These are phyloP conservation scores for Chlorencoelia australis DNA, from an alignment of 2,329 filamentous ascomycete species.

Conservation along the genomic window DNA sequence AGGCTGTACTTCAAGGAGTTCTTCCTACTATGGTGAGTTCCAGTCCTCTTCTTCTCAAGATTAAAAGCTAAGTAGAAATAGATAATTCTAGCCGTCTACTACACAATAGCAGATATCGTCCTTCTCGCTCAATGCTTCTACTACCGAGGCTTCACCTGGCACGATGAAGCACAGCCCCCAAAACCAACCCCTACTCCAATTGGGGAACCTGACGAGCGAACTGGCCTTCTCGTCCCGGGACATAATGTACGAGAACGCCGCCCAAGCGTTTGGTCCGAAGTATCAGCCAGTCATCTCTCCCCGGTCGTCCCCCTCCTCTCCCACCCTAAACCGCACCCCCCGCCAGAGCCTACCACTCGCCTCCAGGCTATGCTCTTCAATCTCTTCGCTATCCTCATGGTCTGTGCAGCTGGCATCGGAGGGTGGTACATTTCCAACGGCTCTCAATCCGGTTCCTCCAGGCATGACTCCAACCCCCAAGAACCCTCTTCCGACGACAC, in stretches of 20 bases:
- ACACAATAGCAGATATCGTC: conserved; percentile 84
- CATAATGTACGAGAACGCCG: conserved; percentile 38
- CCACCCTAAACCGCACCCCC: conserved; percentile 31
- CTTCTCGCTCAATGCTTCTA: conserved; percentile 87
- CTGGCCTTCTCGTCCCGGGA: conserved; percentile 35
- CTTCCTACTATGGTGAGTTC: conserved; percentile 73
- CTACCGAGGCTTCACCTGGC: conserved; percentile 74
- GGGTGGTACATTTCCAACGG: conserved; percentile 70
- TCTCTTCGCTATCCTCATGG: conserved; percentile 62
- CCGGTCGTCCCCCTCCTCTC: conserved; percentile 72
- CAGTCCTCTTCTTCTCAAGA: conserved; percentile 1
- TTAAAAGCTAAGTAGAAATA: conserved; percentile 22
- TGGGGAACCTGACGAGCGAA: conserved; percentile 40
- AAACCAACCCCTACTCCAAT: conserved; percentile 31
- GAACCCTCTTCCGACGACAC: conserved; percentile 34
- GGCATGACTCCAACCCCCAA: conserved; percentile 15
- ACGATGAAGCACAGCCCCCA: conserved; percentile 39
- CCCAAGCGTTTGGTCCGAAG: conserved; percentile 47
- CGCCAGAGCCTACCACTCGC: conserved; percentile 37
- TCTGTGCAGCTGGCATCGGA: conserved; percentile 70
- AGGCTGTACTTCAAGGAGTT: conserved; percentile 81
- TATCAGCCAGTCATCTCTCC: conserved; percentile 61
- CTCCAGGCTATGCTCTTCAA: conserved; percentile 63
- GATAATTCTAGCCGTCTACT: conserved; percentile 88
- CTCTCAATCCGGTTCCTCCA: conserved; percentile 14